phyloP scores from a whole-genome alignment of 148 eudicot species.

The Vaccinium myrtillus region DNA sequence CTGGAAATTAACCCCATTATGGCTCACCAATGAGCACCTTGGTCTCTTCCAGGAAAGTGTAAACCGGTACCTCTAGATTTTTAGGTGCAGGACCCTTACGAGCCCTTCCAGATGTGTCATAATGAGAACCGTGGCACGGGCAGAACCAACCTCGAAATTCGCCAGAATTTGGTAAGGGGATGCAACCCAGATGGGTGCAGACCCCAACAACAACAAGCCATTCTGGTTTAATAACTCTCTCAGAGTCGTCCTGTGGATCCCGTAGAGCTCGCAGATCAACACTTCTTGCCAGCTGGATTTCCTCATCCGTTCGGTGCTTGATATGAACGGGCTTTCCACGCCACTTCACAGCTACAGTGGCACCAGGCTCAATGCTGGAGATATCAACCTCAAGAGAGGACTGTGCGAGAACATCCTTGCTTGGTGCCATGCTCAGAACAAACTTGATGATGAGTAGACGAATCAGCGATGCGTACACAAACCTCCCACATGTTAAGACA shows the following conservation, averaged over 20 bases:
- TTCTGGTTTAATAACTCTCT: constrained; percentile 73
- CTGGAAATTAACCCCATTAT: constrained; percentile 3
- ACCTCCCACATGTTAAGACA: constrained; percentile 68
- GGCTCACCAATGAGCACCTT: constrained; percentile 58
- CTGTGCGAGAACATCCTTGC: constrained; percentile 70
- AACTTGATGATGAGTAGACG: constrained; percentile 71
- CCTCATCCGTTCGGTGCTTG: constrained; percentile 62
- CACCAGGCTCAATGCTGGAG: constrained; percentile 66
- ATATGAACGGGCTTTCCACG: constrained; percentile 81
- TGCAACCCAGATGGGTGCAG: constrained; percentile 77
- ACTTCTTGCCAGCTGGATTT: constrained; percentile 56
- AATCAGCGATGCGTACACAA: constrained; percentile 63
- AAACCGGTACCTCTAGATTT: constrained; percentile 73
- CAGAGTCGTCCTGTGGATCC: constrained; percentile 65
- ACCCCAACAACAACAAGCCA: constrained; percentile 78
- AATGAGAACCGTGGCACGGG: constrained; percentile 86
- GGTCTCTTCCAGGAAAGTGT: constrained; percentile 67
- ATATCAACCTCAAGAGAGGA: constrained; percentile 78
- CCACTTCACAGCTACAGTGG: constrained; percentile 84
- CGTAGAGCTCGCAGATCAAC: constrained; percentile 55
- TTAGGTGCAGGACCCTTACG: constrained; percentile 77
- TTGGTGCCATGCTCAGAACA: constrained; percentile 78
- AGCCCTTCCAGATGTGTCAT: constrained; percentile 68
- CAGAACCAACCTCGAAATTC: constrained; percentile 78
- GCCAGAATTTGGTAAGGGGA: constrained; percentile 76